Base-by-base conservation (phyloP, 2,329 filamentous ascomycete genomes). In the Clonostachys chloroleuca region DNA sequence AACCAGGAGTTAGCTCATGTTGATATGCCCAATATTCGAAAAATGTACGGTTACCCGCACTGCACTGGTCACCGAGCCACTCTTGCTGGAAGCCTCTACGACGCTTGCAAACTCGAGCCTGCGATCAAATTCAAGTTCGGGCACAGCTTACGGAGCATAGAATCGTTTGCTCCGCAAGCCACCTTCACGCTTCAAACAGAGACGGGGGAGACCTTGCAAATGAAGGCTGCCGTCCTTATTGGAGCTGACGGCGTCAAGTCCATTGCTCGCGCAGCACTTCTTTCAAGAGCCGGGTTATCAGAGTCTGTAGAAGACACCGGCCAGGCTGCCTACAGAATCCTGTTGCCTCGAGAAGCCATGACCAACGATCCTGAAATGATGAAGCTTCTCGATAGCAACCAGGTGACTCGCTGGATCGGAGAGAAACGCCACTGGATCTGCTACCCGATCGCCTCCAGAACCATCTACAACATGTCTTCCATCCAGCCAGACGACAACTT, bases 51-150 rank as follows among this genome's bases (percentile, higher is more conserved):
- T 35, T 90, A 86, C 60, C 83, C 86, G 1, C 88, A 92, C 67
- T 90, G 88, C 78, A 86, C 89, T 5, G 88, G 87, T 8, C 89
- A 94, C 61, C 81, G 89, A 17, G 76, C 84, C 1, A 87, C 84
- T 9, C 75, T 92, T 5, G 86, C 88, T 6, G 78, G 78, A 35
- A 78, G 79, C 6, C 68, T 92, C 34, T 91, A 83, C 64, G 74
- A 86, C 43, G 87, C 79, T n/a, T 92, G 87, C 66, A 71, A 81
- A 56, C 69, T 72, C 42, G 75, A 87, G 56, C 62, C 75, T 16
- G 71, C 71, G 35, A 83, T 92, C 60, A 81, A 64, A 7, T 91
- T 92, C 67, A 77, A 84, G 63, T 87, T 92, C 59, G 74, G 77
- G 33, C 79, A 74, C 10, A 67, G 72, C 5, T 71, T 84, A 7